Conservation (phyloP, 2,329 filamentous ascomycete genomes). For the Pezicula carpinea region DNA sequence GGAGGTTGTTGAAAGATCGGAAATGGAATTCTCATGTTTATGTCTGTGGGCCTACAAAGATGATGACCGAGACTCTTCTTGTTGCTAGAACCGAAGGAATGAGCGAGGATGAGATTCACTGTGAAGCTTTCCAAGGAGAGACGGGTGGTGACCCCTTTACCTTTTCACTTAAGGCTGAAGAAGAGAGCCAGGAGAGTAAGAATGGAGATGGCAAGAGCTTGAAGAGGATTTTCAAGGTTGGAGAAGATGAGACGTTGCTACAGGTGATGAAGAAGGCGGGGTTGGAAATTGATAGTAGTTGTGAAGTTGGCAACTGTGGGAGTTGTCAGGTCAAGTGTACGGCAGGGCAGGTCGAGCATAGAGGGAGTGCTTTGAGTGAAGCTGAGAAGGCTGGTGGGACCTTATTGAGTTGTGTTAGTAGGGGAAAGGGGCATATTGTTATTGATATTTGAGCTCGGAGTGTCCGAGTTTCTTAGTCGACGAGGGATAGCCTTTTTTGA, state of each 20-base stretch:
- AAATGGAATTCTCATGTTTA: conserved; percentile 55
- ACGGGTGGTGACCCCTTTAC: conserved; percentile 55
- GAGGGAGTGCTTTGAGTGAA: conserved; percentile 32
- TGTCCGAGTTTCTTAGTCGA: too few relatives aligned
- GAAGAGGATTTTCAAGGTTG: conserved; percentile 38
- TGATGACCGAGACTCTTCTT: conserved; percentile 47
- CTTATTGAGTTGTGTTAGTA: conserved; percentile 37
- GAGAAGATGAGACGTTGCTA: conserved; percentile 35
- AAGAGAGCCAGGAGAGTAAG: conserved; percentile 20
- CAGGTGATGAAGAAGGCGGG: conserved; percentile 36
- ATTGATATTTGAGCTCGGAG: not conserved
- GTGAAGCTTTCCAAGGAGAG: conserved; percentile 53
- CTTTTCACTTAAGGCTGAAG: conserved; percentile 40
- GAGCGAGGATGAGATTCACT: conserved; percentile 48
- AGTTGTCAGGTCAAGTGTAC: conserved; percentile 36
- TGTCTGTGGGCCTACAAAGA: conserved; percentile 52
- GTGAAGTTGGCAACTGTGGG: conserved; percentile 39
- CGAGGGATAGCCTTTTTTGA: too few relatives aligned
- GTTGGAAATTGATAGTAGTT: conserved; percentile 35
- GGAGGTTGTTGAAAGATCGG: conserved; percentile 38
- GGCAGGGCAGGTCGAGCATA: conserved; percentile 33
- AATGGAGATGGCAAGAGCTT: conserved; percentile 10
- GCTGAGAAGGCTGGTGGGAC: conserved; percentile 26
- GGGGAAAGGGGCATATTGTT: conserved; percentile 40
- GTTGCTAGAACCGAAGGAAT: conserved; percentile 40